Base-by-base conservation (phyloP, 306 rosid species). In the Elaeagnus macrophylla region DNA sequence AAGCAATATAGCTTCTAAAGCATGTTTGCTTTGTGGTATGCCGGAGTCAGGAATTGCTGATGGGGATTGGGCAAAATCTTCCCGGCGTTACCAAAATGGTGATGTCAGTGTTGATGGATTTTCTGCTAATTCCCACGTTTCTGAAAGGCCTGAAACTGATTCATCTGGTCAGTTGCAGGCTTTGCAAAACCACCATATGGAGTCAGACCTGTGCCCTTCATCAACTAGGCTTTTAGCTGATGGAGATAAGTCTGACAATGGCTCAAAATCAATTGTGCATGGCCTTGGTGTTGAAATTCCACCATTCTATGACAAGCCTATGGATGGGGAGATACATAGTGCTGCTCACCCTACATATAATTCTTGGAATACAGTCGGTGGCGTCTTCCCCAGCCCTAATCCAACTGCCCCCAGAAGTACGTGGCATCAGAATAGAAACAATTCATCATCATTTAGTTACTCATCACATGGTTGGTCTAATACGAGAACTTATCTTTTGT, bases 341-440 rank as follows among this genome's bases (percentile, higher is more conserved):
- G 56, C 76, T 55, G 79, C 77, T 57, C 77, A 71, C 53, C 65
- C 89, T 75, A 66, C 77, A 46, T 87, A 82, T 57, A 45, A 60
- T 41, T 67, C 77, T 59, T 77, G 82, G 78, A 87, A 77, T 73
- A 60, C 64, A 71, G 77, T 77, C 77, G 77, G 74, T 62, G 66
- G 78, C 61, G 54, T 69, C 59, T 59, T 75, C 46, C 81, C 73
- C 69, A 80, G 88, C 69, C 83, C 94, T 54, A 87, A 81, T 68
- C 83, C 83, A 52, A 84, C 95, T 60, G 99, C 86, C 62, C 88
- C 84, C 32, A 79, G 96, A 71, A 93, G 94, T 79, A 72, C 85
- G 40, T 67, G 90, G 83, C 81, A 80, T 54, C 79, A 73, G 55
- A 84, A 69, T 76, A 79, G 64, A 72, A 83, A 60, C 63, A 72